These are phyloP conservation scores for Dictyostelium purpureum DNA, from an alignment of 78 protist species.

Conservation along the genomic window DNA sequence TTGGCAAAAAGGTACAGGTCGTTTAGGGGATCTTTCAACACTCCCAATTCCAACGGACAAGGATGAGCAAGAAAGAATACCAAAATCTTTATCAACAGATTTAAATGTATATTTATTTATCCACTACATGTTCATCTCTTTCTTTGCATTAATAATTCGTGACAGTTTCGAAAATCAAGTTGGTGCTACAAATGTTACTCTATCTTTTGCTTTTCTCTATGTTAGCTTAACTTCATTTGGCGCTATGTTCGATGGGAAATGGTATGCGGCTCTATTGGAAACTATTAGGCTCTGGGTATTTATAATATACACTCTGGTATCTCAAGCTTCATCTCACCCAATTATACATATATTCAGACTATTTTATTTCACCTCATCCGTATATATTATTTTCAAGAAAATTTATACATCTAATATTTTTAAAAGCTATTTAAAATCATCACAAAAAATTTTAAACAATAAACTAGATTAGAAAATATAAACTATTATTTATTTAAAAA, in stretches of 20 bases:
- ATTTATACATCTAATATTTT: neutral
- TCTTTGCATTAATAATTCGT: neutral
- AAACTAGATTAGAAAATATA: neutral
- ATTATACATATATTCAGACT: neutral
- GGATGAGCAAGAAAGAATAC: neutral
- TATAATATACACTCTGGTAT: neutral
- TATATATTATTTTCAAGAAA: neutral
- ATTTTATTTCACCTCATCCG: neutral
- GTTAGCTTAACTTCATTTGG: conserved; percentile 29
- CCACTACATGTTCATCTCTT: conserved; percentile 1
- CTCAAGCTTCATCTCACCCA: neutral
- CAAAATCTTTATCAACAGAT: neutral
- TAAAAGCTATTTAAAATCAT: neutral
- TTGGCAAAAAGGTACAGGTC: conserved; percentile 12
- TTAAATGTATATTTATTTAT: conserved; percentile 7
- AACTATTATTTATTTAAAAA: neutral
- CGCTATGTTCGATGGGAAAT: conserved; percentile 45
- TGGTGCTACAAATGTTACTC: neutral
- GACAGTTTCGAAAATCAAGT: neutral
- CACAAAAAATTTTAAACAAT: conserved; percentile 5
- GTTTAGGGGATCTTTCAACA: neutral
- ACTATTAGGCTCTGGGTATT: neutral
- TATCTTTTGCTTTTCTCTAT: conserved; percentile 31
- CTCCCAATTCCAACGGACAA: conserved; percentile 18
- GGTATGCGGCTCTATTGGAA: conserved; percentile 10